Conservation (phyloP, 2,329 filamentous ascomycete species). For the Corinectria fuckeliana region DNA sequence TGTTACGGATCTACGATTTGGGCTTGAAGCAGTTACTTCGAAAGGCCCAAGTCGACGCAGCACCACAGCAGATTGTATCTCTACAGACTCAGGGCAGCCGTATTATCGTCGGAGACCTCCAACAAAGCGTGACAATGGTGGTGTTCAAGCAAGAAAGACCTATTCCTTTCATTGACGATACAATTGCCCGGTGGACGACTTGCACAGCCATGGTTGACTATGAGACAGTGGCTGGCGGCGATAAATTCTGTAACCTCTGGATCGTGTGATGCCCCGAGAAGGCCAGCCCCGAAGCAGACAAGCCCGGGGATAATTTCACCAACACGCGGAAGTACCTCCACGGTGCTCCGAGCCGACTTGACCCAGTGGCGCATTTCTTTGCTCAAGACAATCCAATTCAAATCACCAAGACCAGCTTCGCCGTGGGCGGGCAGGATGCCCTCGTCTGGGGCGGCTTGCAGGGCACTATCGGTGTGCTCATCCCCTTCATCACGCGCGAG, state of each 20-base stretch:
- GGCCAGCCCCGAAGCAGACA: constrained; percentile 87
- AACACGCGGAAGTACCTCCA: constrained; percentile 91
- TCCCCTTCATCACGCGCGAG: constrained; percentile 89
- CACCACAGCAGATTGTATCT: constrained; percentile 83
- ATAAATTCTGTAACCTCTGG: constrained; percentile 98
- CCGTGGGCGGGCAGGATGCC: constrained; percentile 90
- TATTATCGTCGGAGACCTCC: constrained; percentile 89
- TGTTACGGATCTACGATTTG: constrained; percentile 87
- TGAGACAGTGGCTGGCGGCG: constrained; percentile 90
- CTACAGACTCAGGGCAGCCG: constrained; percentile 90
- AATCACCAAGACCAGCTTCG: constrained; percentile 86
- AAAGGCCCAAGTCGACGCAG: constrained; percentile 83
- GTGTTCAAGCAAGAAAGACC: constrained; percentile 93
- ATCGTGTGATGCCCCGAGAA: constrained; percentile 87
- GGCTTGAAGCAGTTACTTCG: constrained; percentile 91
- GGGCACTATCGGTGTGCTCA: constrained; percentile 90
- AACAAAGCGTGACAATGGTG: constrained; percentile 89
- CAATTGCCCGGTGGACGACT: constrained; percentile 87
- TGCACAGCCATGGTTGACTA: constrained; percentile 96
- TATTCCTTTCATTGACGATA: constrained; percentile 95
- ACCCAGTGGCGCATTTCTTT: constrained; percentile 87
- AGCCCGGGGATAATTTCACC: constrained; percentile 85
- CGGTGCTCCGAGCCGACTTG: constrained; percentile 83
- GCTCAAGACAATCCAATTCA: constrained; percentile 91
- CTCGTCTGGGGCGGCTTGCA: constrained; percentile 94